Evolutionary conservation across 225 moss, liverwort and hornwort genomes (phyloP).

Genomic region (Takakia lepidozioides): DNA sequence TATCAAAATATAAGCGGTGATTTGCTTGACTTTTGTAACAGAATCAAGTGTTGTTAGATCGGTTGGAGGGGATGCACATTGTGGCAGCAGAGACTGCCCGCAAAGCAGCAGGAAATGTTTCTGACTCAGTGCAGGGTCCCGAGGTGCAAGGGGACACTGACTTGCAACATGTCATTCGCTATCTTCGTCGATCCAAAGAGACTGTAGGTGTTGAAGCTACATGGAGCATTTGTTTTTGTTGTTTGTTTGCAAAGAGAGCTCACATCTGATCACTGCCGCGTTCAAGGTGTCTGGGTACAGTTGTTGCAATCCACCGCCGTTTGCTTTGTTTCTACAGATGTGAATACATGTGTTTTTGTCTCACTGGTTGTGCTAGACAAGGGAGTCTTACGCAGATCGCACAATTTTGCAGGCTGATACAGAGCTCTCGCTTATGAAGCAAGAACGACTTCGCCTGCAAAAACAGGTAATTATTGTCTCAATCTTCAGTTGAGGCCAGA

Average conservation of each 20-base stretch:
- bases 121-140: conserved; percentile 39
- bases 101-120: conserved; percentile 41
- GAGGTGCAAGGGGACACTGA: conserved; percentile 66
- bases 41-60: conserved; percentile 86
- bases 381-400: no score
- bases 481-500: no score
- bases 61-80: conserved; percentile 89
- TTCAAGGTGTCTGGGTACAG: background rate
- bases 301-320: background rate
- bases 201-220: conserved; percentile 68
- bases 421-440: conserved; percentile 85
- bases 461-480: conserved; percentile 55
- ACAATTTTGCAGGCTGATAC: conserved; percentile 60
- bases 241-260: no score
- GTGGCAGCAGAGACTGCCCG: conserved; percentile 71
- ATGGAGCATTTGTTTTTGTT: no score
- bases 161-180: conserved; percentile 89
- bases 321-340: background rate
- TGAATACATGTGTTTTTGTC: no score
- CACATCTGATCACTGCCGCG: no score
- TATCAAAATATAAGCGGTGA: no score
- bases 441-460: conserved; percentile 84
- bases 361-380: no score
- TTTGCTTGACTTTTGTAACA: no score
- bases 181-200: conserved; percentile 94